These are phyloP conservation scores for Mycena latifolia DNA, from an alignment of 768 basidiomycete species.

Conservation along the genomic window DNA sequence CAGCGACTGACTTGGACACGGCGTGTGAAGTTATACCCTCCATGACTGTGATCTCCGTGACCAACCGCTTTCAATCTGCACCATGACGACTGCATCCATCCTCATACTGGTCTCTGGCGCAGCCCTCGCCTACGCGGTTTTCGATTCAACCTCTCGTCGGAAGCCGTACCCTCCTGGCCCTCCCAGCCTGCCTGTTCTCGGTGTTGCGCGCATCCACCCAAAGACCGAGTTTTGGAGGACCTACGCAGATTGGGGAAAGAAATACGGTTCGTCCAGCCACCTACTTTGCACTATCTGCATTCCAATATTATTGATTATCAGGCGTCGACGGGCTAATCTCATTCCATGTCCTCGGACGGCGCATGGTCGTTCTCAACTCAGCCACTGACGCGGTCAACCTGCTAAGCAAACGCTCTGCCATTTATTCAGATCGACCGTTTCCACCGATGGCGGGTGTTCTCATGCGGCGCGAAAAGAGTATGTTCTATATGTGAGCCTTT, in stretches of 20 bases:
- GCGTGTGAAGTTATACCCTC: too few species aligned
- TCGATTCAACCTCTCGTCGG: too few species aligned
- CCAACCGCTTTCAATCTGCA: too few species aligned
- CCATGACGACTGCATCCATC: too few species aligned
- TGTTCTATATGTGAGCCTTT: constrained; percentile 33
- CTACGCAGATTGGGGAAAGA: constrained; percentile 52
- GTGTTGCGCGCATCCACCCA: constrained; percentile 32
- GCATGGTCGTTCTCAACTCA: constrained; percentile 52
- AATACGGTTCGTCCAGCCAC: constrained; percentile 45
- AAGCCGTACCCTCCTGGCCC: constrained; percentile 29
- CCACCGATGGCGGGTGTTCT: constrained; percentile 20
- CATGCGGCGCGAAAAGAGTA: constrained; percentile 35
- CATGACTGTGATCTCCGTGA: neutral
- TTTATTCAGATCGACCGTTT: constrained; percentile 55
- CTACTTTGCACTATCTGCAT: neutral
- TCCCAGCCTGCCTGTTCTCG: constrained; percentile 34
- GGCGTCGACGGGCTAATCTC: constrained; percentile 29
- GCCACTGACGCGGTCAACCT: constrained; percentile 40
- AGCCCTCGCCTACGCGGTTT: too few species aligned
- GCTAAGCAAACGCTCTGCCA: constrained; percentile 52
- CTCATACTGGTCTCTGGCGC: too few species aligned
- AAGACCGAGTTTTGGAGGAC: constrained; percentile 47
- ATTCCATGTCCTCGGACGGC: constrained; percentile 51
- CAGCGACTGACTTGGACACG: too few species aligned
- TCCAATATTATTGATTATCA: neutral